Percentiles rank a stretch among this genome's conserved stretches.
Evolutionary conservation across 495 filamentous ascomycete species (phyloP).

Genomic region (Filosporella fistucella): DNA sequence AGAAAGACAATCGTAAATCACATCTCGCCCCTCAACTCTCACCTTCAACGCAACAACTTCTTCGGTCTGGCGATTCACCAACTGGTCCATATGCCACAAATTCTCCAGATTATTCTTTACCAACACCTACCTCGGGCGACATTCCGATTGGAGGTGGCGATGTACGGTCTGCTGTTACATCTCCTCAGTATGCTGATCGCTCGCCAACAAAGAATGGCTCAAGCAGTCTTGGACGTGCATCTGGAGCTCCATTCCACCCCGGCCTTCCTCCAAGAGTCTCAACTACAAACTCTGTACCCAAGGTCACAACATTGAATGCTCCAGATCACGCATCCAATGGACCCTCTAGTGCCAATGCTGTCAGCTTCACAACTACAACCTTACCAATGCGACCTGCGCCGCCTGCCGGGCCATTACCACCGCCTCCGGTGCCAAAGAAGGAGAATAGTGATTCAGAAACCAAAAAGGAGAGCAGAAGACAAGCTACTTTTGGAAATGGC

Average conservation of each 20-base stretch:
- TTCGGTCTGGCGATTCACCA: conserved; percentile 49
- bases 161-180: conserved; percentile 25
- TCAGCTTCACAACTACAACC: conserved; percentile 31
- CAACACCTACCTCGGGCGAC: conserved; percentile 61
- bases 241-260: conserved; percentile 42
- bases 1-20: conserved; percentile 85
- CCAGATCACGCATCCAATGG: conserved; percentile 19
- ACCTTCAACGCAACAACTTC: conserved; percentile 51
- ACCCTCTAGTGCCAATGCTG: conserved; percentile 22
- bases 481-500: conserved; percentile 35
- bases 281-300: conserved; percentile 39
- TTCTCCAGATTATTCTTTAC: conserved; percentile 31
- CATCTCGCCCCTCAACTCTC: conserved; percentile 70
- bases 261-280: conserved; percentile 43
- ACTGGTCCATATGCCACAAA: conserved; percentile 25
- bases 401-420: conserved; percentile 35
- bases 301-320: conserved; percentile 19
- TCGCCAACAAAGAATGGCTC: conserved; percentile 32
- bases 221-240: conserved; percentile 32
- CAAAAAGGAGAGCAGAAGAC: conserved; percentile 31
- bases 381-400: conserved; percentile 45
- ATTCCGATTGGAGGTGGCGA: conserved; percentile 58
- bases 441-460: conserved; percentile 32
- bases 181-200: conserved; percentile 22
- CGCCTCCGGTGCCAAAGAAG: conserved; percentile 38